A percentile compares a stretch with the other conserved stretches of the same genome.
These are phyloP conservation scores for Echites panduratus DNA, from an alignment of 257 asterid species.

Conservation along the genomic window DNA sequence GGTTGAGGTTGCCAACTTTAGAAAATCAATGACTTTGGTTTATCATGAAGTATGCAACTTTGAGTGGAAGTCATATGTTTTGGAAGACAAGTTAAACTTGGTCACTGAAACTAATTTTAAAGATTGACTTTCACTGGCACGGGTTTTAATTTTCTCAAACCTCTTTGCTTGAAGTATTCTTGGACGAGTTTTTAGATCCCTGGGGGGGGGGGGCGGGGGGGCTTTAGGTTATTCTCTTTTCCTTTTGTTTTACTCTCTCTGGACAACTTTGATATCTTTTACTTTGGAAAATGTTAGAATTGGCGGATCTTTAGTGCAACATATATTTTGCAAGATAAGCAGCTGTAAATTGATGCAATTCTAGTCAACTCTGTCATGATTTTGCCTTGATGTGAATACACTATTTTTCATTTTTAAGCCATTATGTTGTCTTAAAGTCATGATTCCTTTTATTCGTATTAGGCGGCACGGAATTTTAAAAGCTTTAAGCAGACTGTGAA, in stretches of 20 bases:
- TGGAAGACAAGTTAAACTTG: neutral
- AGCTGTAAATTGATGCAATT: neutral
- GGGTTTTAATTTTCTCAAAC: neutral
- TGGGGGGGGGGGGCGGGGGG: neutral
- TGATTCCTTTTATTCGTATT: slow-evolving; percentile 12
- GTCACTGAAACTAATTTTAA: neutral
- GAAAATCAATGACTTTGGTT: neutral
- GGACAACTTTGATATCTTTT: too few relatives aligned
- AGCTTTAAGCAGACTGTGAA: slow-evolving; percentile 90
- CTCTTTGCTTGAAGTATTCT: neutral
- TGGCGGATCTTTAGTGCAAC: neutral
- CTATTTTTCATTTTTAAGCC: slow-evolving; percentile 1
- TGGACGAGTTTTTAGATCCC: neutral
- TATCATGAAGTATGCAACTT: neutral
- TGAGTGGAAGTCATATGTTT: neutral
- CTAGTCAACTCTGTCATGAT: neutral
- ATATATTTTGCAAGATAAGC: neutral
- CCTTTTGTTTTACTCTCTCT: neutral
- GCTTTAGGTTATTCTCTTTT: too few relatives aligned
- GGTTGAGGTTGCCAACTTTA: neutral
- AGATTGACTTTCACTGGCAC: neutral
- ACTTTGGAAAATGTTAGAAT: neutral
- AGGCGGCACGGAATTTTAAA: slow-evolving; percentile 65
- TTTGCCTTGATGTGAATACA: neutral
- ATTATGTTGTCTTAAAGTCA: neutral